Base-by-base conservation (phyloP, 2,329 filamentous ascomycete species). In the Dactylonectria estremocensis region DNA sequence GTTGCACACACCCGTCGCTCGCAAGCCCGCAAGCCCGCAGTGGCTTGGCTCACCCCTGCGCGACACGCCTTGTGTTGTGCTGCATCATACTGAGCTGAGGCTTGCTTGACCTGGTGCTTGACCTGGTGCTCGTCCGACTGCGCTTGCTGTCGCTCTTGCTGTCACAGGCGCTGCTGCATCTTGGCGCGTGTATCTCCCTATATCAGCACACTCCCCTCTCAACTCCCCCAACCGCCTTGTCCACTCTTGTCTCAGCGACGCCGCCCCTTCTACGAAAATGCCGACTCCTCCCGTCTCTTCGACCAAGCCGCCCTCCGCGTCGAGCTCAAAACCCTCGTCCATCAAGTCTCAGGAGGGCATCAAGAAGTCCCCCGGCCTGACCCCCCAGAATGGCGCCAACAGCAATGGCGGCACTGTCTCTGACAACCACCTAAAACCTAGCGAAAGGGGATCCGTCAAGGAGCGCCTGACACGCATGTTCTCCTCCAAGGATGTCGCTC, bases 381-480 rank as follows among this genome's bases (percentile, higher is more conserved):
- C 72, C 61, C 80, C 81, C 20, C 81, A 83, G 61, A 84, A 85
- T 70, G 83, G 80, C 69, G 63, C 76, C 53, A 71, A 70, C 62
- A 61, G 61, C 35, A 79, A 79, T 62, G 80, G 78, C 61, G 66
- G 67, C 60, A 61, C 68, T 33, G 43, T 67, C 33, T 43, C 74
- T 52, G 72, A 77, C 45, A 54, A 64, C 13, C 66, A 72, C 45
- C 49, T 77, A 48, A 73, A 75, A 50, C 70, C 76, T 24, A 68
- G 81, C 64, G 88, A 90, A 74, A 90, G 88, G 78, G 78, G 86
- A 2, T 89, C 88, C 14, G 89, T 91, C 80, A 91, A 91, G 77
- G 89, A 90, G 76, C 87, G 89, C 53, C 78, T 91, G 64, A 88
- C 89, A 46, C 87, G 89, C 82, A 91, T 91, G 86, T 91, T 91